Evolutionary conservation across 768 basidiomycete species (phyloP), one percentile per base, ranked within the genome.

Genomic region (Pleurotus salmoneostramineus): DNA sequence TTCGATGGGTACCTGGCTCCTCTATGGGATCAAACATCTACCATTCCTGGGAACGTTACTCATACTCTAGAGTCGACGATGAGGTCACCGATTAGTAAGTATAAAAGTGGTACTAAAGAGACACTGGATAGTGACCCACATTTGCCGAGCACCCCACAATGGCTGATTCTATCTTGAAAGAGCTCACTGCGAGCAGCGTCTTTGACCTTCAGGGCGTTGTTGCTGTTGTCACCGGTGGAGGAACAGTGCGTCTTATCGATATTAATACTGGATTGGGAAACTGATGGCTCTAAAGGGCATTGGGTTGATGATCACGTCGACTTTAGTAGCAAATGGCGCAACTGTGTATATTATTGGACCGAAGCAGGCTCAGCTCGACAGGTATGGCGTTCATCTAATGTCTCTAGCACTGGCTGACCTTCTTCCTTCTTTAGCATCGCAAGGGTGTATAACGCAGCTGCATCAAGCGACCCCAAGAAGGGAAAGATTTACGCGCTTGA

Each of bases 281-380:
- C 17, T 50, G 36, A 51, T 51, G 21, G 21, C 36, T 31, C 7
- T 34, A 17, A 1, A 75, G 77, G 80, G 80, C 0, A 79, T 80
- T n/a, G 80, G 80, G 0, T 64, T 80, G 45, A 81, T 81, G 80
- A 78, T 81, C 17, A 72, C 70, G 57, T 73, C 74, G 7, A 77
- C 79, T 0, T 65, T 81, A 1, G 60, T 79, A 6, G 76, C 77
- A 2, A 81, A 81, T 59, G 77, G 78, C 5, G 80, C 80, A 0
- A 76, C 69, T 0, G 80, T 81, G 2, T 80, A 79, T 55, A 77
- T 80, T 46, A 73, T 80, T 31, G 80, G 77, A 0, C 76, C 74
- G 2, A 69, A 67, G 6, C 76, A 78, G 58, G 67, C 56, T 5
- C 73, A 74, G n/a, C 68, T 79, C n/a, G 74, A 78, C 58, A 69